Conservation (phyloP, 352 stramenopile genomes). For the Phytophthora pisi region DNA sequence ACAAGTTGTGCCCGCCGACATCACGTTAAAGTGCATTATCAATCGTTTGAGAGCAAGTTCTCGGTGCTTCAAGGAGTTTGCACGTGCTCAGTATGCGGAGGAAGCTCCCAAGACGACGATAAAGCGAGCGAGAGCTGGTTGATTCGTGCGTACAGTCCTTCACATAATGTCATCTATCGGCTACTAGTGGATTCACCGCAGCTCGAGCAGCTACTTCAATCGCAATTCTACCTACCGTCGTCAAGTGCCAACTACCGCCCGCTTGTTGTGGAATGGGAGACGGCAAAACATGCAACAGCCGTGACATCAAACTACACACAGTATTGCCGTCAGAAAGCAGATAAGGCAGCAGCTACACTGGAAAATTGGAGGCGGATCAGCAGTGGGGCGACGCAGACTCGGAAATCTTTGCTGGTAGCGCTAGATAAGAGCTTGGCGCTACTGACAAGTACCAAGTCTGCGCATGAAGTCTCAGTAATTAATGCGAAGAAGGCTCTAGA, state of each 20-base stretch:
- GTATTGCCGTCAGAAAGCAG: conserved; percentile 30
- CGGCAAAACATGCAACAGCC: conserved; percentile 18
- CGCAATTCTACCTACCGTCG: not conserved
- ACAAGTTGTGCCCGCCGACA: conserved; percentile 56
- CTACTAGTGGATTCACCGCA: conserved; percentile 50
- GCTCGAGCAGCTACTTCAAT: conserved; percentile 45
- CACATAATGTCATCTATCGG: conserved; percentile 58
- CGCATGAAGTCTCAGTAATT: conserved; percentile 33
- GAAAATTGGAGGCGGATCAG: conserved; percentile 50
- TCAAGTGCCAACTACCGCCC: not conserved
- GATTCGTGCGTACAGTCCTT: conserved; percentile 70
- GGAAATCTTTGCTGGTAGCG: conserved; percentile 37
- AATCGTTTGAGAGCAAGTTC: conserved; percentile 30
- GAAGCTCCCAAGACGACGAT: conserved; percentile 8
- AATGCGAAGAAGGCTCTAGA: conserved; percentile 56
- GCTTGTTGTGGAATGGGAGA: conserved; percentile 34
- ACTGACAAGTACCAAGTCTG: conserved; percentile 28
- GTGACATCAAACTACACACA: conserved; percentile 23
- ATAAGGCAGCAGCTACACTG: conserved; percentile 29
- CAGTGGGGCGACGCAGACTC: conserved; percentile 40
- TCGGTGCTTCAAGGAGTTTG: conserved; percentile 45
- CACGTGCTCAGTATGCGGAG: conserved; percentile 48
- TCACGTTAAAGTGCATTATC: conserved; percentile 43
- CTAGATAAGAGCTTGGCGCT: conserved; percentile 31
- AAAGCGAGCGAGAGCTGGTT: conserved; percentile 46